Conservation (phyloP, 139 green algal species). For the Astrephomene gubernaculifera region DNA sequence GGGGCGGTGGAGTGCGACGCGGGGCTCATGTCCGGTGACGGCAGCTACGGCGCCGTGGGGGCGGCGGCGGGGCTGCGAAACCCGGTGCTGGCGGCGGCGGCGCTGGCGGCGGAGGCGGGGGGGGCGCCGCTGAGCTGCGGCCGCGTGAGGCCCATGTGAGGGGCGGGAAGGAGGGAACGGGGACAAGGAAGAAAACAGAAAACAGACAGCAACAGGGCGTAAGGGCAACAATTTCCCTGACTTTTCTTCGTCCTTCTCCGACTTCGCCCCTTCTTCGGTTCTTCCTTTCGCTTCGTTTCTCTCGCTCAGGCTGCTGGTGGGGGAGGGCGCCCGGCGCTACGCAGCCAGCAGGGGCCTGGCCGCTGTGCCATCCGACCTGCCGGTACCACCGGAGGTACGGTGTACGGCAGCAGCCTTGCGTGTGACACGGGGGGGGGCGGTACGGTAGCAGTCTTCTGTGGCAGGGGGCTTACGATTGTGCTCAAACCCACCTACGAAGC, state of each 20-base stretch:
- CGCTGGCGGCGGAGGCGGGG: slow-evolving; percentile 64
- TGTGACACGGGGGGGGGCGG: too few species aligned
- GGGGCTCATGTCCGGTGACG: slow-evolving; percentile 72
- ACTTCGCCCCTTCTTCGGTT: too few species aligned
- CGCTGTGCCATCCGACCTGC: not conserved
- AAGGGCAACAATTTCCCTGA: too few species aligned
- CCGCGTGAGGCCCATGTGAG: slow-evolving; percentile 83
- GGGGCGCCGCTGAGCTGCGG: slow-evolving; percentile 70
- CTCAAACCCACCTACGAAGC: not conserved
- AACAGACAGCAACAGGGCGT: too few species aligned
- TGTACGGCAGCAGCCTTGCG: too few species aligned
- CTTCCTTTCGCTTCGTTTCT: not conserved
- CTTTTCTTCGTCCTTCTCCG: too few species aligned
- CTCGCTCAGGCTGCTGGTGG: slow-evolving; percentile 76
- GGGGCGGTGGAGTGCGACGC: slow-evolving; percentile 90
- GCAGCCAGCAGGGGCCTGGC: slow-evolving; percentile 60
- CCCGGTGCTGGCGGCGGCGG: slow-evolving; percentile 63
- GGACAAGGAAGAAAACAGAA: too few species aligned
- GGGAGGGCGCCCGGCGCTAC: slow-evolving; percentile 72
- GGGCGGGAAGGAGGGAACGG: not conserved
- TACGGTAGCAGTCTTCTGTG: too few species aligned
- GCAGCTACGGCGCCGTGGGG: slow-evolving; percentile 76
- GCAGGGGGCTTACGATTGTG: too few species aligned
- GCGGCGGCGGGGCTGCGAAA: slow-evolving; percentile 76
- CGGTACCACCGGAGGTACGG: slow-evolving; percentile 25